These are phyloP conservation scores for Pichiaceae sp. DNA, from an alignment of 1,139 yeast genomes.

Conservation along the genomic window DNA sequence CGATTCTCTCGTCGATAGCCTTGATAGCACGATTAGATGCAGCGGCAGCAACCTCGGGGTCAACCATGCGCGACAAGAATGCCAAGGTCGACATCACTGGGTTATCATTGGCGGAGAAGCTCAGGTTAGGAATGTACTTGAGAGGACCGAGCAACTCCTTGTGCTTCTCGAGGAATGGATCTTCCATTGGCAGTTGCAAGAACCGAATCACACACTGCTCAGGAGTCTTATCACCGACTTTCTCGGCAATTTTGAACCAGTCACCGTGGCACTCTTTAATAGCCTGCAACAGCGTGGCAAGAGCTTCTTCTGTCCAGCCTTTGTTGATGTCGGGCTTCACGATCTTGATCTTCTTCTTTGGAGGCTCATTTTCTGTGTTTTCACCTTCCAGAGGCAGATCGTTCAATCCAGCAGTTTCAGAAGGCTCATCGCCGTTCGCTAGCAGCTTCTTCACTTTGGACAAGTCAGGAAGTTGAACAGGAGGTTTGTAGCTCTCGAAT, in stretches of 20 bases:
- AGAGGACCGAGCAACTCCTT: conserved; percentile 58
- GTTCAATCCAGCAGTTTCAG: neutral
- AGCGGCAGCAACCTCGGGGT: conserved; percentile 77
- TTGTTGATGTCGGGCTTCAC: conserved; percentile 30
- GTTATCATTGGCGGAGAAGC: conserved; percentile 78
- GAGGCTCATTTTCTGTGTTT: conserved; percentile 8
- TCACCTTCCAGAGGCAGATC: conserved; percentile 2
- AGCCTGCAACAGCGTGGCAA: conserved; percentile 52
- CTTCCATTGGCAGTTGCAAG: conserved; percentile 77
- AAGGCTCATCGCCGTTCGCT: conserved; percentile 1
- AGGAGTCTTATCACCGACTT: conserved; percentile 60
- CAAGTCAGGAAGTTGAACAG: conserved; percentile 46
- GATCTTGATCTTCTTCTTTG: conserved; percentile 35
- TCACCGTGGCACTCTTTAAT: conserved; percentile 51
- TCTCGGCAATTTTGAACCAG: conserved; percentile 69
- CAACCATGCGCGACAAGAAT: conserved; percentile 79
- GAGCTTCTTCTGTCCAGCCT: conserved; percentile 61
- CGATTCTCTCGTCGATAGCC: conserved; percentile 43
- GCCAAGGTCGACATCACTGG: conserved; percentile 89
- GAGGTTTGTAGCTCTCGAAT: conserved; percentile 67
- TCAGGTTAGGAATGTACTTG: conserved; percentile 74
- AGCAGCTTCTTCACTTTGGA: conserved; percentile 47
- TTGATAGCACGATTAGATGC: conserved; percentile 64
- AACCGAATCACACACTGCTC: conserved; percentile 78
- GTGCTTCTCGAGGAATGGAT: conserved; percentile 46